Conservation (phyloP, 768 basidiomycete species). For the Boletus reticuloceps region DNA sequence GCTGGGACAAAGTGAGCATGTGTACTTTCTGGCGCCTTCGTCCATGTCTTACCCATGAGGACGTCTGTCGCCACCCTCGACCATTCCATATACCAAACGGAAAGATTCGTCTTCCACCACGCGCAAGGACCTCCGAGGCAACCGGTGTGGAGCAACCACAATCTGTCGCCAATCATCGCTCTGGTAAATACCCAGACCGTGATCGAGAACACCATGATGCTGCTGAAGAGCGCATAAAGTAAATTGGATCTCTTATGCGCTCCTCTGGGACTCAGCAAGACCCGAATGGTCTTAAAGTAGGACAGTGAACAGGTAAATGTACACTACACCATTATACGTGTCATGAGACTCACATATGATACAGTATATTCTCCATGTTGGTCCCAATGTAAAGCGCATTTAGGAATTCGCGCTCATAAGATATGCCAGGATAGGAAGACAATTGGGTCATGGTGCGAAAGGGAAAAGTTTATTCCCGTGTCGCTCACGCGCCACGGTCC, state of each 20-base stretch:
- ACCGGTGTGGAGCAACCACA: slow-evolving; percentile 35
- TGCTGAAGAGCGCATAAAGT: background rate
- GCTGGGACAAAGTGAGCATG: slow-evolving; percentile 23
- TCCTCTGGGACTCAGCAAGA: slow-evolving; percentile 6
- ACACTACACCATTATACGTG: background rate
- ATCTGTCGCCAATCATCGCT: slow-evolving; percentile 25
- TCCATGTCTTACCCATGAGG: slow-evolving; percentile 7
- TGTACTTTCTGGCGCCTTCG: background rate
- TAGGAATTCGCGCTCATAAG: slow-evolving; percentile 2
- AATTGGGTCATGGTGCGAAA: too few relatives aligned
- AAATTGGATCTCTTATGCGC: background rate
- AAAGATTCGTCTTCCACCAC: slow-evolving; percentile 26
- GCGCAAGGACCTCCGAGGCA: slow-evolving; percentile 35
- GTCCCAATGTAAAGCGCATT: slow-evolving; percentile 16
- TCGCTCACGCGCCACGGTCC: too few relatives aligned
- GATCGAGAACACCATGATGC: slow-evolving; percentile 22
- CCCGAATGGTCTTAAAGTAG: slow-evolving; percentile 22
- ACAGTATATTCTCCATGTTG: slow-evolving; percentile 17
- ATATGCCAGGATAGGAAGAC: too few relatives aligned
- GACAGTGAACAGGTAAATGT: background rate
- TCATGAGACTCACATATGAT: slow-evolving; percentile 15
- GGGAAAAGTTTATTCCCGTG: too few relatives aligned
- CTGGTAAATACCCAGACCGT: slow-evolving; percentile 28
- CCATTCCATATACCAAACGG: slow-evolving; percentile 28
- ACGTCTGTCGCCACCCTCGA: slow-evolving; percentile 12